Base-by-base conservation (phyloP, 73 alveolate genomes). In the Symbiodinium pilosum region DNA sequence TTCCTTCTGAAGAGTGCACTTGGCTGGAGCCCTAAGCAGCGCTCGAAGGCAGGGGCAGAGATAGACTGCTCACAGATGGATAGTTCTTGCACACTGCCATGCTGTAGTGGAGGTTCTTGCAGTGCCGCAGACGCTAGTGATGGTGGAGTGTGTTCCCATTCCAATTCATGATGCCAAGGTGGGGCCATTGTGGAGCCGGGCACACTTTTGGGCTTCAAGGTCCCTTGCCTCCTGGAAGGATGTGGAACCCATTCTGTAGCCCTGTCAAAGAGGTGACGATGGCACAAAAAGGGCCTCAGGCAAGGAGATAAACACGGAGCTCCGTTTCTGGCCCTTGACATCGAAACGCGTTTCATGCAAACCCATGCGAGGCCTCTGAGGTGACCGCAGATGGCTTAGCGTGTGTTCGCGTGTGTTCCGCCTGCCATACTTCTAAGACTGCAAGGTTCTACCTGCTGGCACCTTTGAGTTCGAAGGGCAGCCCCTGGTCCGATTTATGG, bases 221-320 rank as follows among this genome's bases (percentile, higher is more conserved):
- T 34, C 9, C 30, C n/a, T n/a, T n/a, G n/a, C n/a, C n/a, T n/a
- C n/a, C n/a, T n/a, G n/a, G n/a, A n/a, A n/a, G n/a, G n/a, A n/a
- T n/a, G n/a, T n/a, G n/a, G n/a, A n/a, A n/a, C n/a, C n/a, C n/a
- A n/a, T n/a, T n/a, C n/a, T n/a, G n/a, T 5, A 5, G 88, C 36
- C 16, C 38, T 43, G 69, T 52, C 32, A 83, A 3, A 4, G 54
- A 86, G 93, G 95, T 88, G 69, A 68, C 12, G 21, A 14, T 41
- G 73, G 36, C 95, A 8, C 75, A 68, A 26, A 88, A 68, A 87
- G 95, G 95, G 2, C 95, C 95, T 21, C 95, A 88, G 95, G 95
- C 86, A 21, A 38, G 40, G n/a, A 36, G n/a, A n/a, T n/a, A n/a
- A n/a, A n/a, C n/a, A n/a, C n/a, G n/a, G n/a, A n/a, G n/a, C n/a